Conservation (phyloP, 139 green algal species). For the Astrephomene gubernaculifera region DNA sequence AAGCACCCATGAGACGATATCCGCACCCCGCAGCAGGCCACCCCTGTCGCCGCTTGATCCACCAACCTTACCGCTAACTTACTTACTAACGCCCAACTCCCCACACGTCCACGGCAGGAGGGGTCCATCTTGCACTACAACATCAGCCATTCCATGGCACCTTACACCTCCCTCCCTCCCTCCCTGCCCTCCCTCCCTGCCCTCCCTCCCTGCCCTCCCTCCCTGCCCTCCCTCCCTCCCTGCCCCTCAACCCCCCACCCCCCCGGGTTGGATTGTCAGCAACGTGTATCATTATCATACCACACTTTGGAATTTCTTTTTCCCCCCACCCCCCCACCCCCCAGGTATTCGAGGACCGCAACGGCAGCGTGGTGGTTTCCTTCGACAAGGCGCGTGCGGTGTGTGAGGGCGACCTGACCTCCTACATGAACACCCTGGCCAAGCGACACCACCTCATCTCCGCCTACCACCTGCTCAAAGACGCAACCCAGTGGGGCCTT, state of each 20-base stretch:
- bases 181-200: no score
- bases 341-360: slow-evolving; percentile 62
- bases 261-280: background rate
- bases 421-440: slow-evolving; percentile 61
- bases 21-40: no score
- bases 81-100: no score
- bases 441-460: slow-evolving; percentile 39
- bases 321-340: background rate
- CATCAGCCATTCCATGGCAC: no score
- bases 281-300: no score
- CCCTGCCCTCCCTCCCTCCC: background rate
- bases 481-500: slow-evolving; percentile 56
- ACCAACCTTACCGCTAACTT: no score
- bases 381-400: slow-evolving; percentile 50
- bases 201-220: background rate
- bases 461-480: slow-evolving; percentile 49
- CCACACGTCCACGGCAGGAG: no score
- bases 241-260: background rate
- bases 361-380: slow-evolving; percentile 52
- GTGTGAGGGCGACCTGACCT: slow-evolving; percentile 51
- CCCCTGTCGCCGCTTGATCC: no score
- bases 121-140: no score
- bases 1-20: no score
- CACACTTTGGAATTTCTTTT: no score
- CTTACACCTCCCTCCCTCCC: no score